Conservation (phyloP, 2,329 filamentous ascomycete genomes). For the Pseudogymnoascus pannorum region DNA sequence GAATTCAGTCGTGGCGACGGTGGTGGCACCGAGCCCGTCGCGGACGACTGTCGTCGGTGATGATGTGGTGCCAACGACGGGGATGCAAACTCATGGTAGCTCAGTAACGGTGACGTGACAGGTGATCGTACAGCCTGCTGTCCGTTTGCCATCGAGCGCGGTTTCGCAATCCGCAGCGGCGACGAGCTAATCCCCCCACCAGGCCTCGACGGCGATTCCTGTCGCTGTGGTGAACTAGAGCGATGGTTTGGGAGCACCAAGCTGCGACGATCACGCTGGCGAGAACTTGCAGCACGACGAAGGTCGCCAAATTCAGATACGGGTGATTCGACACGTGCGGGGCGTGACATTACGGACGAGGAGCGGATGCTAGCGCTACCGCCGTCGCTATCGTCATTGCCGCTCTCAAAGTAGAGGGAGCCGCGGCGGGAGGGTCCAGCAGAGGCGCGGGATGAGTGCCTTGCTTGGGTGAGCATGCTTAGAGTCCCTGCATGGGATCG, state of each 20-base stretch:
- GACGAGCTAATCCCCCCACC: slow-evolving; percentile 61
- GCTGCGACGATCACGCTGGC: slow-evolving; percentile 80
- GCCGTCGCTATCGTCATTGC: slow-evolving; percentile 76
- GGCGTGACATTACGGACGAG: slow-evolving; percentile 62
- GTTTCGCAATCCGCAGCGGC: slow-evolving; percentile 78
- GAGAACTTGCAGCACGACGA: slow-evolving; percentile 66
- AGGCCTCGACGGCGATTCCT: slow-evolving; percentile 75
- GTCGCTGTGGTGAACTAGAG: slow-evolving; percentile 70
- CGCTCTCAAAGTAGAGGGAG: slow-evolving; percentile 75
- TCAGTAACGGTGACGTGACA: slow-evolving; percentile 80
- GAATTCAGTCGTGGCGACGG: slow-evolving; percentile 76
- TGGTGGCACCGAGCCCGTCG: slow-evolving; percentile 63
- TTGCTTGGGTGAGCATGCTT: slow-evolving; percentile 47
- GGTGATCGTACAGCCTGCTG: slow-evolving; percentile 71
- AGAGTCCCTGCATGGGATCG: slow-evolving; percentile 64
- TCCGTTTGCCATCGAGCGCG: slow-evolving; percentile 53
- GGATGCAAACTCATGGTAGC: slow-evolving; percentile 67
- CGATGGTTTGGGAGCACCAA: slow-evolving; percentile 63
- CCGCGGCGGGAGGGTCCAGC: slow-evolving; percentile 60
- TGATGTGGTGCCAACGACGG: slow-evolving; percentile 59
- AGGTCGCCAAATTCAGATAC: slow-evolving; percentile 82
- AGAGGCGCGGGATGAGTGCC: slow-evolving; percentile 23
- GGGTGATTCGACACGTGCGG: slow-evolving; percentile 36
- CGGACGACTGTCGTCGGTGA: slow-evolving; percentile 85
- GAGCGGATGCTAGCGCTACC: slow-evolving; percentile 86